Base-by-base conservation (phyloP, 2,329 filamentous ascomycete species). In the Trichoderma sp. region DNA sequence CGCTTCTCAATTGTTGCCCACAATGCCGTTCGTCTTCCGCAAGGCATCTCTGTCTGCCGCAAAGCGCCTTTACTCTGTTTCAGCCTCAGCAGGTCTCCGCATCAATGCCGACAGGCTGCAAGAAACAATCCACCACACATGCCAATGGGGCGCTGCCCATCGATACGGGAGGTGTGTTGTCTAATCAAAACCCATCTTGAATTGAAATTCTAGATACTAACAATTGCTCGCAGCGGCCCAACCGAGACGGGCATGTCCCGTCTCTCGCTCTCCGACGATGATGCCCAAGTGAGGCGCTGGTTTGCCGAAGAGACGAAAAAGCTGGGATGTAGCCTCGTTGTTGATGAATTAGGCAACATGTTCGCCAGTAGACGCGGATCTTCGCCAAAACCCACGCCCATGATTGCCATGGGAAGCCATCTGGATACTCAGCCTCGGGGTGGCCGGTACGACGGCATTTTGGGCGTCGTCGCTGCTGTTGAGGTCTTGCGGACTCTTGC, bases 271-370 rank as follows among this genome's bases (percentile, higher is more conserved):
- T 89, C 90, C 3, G 88, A 94, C 74, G 83, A 88, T 13, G 93
- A 96, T 77, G 92, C 90, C 76, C 80, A 87, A 74, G 91, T 85
- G n/a, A 87, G 92, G 55, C 87, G 91, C 77, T 96, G 92, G 92
- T 94, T 96, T 72, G 85, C 89, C 1, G 79, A 88, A 51, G 90
- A 89, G 1, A 88, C 87, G 1, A 79, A 86, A 74, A 82, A 81
- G 0, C 80, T 94, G 0, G 90, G 89, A 21, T 95, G 92, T 79
- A 82, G 83, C 4, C 83, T 92, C 18, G 90, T 85, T 0, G 79
- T 93, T 3, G 93, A 96, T 76, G 82, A 87, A 64, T 93, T 96
- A 89, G 92, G 92, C 24, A 96, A 96, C 73, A 91, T 75, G 64
- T 96, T 96, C 76, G 91, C 92, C 1, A 83, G 91, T 5, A 85